Conservation (phyloP, 2,329 filamentous ascomycete species). For the Waltergamsia citrina region DNA sequence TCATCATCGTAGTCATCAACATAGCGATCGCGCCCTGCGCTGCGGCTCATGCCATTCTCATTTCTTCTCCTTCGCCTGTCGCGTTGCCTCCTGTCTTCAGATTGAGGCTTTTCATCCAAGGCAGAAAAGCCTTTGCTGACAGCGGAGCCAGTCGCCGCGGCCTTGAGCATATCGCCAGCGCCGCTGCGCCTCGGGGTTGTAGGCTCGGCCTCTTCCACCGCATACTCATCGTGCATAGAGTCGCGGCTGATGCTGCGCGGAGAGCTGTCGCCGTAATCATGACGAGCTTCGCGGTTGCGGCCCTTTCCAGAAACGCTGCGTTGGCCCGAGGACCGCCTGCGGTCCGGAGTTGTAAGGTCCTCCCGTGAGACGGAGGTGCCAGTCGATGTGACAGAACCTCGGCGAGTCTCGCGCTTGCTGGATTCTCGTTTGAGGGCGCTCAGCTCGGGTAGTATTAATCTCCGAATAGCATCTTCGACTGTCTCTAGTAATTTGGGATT, state of each 20-base stretch:
- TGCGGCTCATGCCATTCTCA: conserved; percentile 35
- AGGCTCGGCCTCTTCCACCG: conserved; percentile 23
- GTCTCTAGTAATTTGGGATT: conserved; percentile 86
- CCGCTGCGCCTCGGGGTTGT: conserved; percentile 35
- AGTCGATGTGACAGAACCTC: conserved; percentile 53
- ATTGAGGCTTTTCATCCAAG: conserved; percentile 28
- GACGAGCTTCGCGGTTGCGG: conserved; percentile 44
- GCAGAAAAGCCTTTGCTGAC: conserved; percentile 22
- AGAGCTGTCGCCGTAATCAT: conserved; percentile 41
- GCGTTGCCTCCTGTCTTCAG: conserved; percentile 41
- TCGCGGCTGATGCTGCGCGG: conserved; percentile 37
- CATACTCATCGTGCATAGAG: conserved; percentile 28
- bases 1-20: conserved; percentile 43
- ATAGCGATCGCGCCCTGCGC: conserved; percentile 32
- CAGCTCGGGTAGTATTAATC: conserved; percentile 83
- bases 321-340: conserved; percentile 53
- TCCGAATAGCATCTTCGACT: conserved; percentile 85
- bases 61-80: conserved; percentile 41
- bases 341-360: conserved; percentile 43
- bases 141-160: conserved; percentile 34
- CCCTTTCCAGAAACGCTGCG: conserved; percentile 34
- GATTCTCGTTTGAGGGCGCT: conserved; percentile 87
- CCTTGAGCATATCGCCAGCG: conserved; percentile 29
- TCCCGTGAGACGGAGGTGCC: conserved; percentile 45
- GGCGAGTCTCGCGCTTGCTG: conserved; percentile 63